Conservation (phyloP, 1,284 basidiomycete species). For the Pascua sp. region DNA sequence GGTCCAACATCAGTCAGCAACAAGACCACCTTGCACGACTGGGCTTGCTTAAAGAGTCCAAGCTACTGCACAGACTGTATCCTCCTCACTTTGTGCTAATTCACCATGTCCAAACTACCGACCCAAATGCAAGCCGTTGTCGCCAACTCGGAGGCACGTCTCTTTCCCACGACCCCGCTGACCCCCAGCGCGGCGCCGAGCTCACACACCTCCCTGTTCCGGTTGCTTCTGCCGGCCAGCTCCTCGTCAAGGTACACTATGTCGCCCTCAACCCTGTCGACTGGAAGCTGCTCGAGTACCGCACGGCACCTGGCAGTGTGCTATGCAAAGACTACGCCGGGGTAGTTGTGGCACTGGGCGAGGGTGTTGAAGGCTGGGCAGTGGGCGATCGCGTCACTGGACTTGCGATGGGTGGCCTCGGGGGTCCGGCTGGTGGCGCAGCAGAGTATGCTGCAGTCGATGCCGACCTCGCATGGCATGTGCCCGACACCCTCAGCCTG, state of each 20-base stretch:
- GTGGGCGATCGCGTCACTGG: constrained; percentile 54
- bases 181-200: too few relatives aligned
- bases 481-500: constrained; percentile 23
- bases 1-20: too few relatives aligned
- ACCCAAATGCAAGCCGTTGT: too few relatives aligned
- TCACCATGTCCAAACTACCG: too few relatives aligned
- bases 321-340: constrained; percentile 55
- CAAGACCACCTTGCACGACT: too few relatives aligned
- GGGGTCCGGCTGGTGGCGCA: constrained; percentile 39
- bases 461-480: constrained; percentile 20
- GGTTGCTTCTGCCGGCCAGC: background rate
- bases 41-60: too few relatives aligned
- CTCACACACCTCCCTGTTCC: background rate
- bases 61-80: too few relatives aligned
- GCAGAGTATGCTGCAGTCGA: constrained; percentile 49
- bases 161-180: too few relatives aligned
- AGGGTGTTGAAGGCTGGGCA: constrained; percentile 23
- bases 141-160: too few relatives aligned
- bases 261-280: constrained; percentile 35
- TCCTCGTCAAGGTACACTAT: constrained; percentile 6
- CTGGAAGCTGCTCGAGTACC: constrained; percentile 37
- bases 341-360: constrained; percentile 48
- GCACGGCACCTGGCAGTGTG: constrained; percentile 32
- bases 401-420: constrained; percentile 50
- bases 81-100: too few relatives aligned